Percentiles rank a stretch among this genome's conserved stretches.
These are phyloP conservation scores for Pochonia chlamydosporia DNA, from an alignment of 2,329 filamentous ascomycete species.

Conservation along the genomic window DNA sequence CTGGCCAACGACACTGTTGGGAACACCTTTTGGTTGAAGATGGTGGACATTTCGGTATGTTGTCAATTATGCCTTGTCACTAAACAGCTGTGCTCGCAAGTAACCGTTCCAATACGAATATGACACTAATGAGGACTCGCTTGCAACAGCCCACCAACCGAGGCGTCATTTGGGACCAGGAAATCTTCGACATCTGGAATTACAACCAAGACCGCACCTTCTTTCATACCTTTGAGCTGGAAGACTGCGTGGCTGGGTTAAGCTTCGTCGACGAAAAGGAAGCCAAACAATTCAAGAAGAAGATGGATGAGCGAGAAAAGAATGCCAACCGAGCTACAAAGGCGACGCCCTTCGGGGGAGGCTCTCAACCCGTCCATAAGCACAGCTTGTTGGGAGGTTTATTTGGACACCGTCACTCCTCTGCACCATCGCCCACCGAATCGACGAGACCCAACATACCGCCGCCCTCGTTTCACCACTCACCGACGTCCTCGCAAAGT, in stretches of 20 bases:
- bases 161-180: conserved; percentile 94
- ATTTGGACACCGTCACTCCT: conserved; percentile 57
- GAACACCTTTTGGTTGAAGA: conserved; percentile 94
- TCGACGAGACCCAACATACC: conserved; percentile 41
- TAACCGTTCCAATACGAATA: background rate
- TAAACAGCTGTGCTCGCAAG: too few relatives aligned
- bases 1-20: conserved; percentile 92
- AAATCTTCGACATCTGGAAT: conserved; percentile 89
- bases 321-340: conserved; percentile 85
- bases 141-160: conserved; percentile 59
- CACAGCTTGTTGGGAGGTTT: conserved; percentile 53
- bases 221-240: conserved; percentile 95
- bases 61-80: too few relatives aligned
- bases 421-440: conserved; percentile 52
- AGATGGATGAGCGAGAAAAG: conserved; percentile 94
- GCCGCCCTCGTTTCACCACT: conserved; percentile 27
- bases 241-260: conserved; percentile 82
- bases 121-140: conserved; percentile 6
- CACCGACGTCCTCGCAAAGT: conserved; percentile 38
- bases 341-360: conserved; percentile 66
- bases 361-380: conserved; percentile 32
- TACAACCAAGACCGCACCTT: conserved; percentile 98
- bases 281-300: conserved; percentile 94
- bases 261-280: conserved; percentile 97
- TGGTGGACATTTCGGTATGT: conserved; percentile 87